Evolutionary conservation across 1,284 basidiomycete genomes (phyloP), one percentile per base, ranked within the genome.

Genomic region (Microbotryomycetes sp.): DNA sequence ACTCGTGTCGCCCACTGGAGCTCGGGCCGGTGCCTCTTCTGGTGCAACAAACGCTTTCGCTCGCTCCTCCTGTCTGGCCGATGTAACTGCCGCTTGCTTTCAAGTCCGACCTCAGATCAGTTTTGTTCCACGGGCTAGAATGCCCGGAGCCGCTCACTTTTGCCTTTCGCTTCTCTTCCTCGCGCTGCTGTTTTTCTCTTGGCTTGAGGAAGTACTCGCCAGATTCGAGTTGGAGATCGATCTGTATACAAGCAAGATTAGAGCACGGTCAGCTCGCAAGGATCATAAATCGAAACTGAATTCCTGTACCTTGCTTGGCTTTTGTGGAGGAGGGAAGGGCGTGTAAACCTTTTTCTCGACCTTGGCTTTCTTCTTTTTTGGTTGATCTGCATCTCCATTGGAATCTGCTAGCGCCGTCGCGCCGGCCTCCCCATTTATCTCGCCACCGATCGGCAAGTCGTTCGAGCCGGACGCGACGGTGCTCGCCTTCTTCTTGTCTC

Each of bases 141-240:
- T 5, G 30, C 7, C 9, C 7, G 24, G 4, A 18, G 23, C 1
- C 24, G 45, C 60, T 26, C 24, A 69, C 54, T 62, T 68, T 68
- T 3, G 59, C 57, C 24, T 58, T 60, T n/a, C 66, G 54, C 41
- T 47, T 45, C 23, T 61, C 64, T 30, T 68, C 66, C 54, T 63
- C 64, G 7, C 59, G 59, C 47, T 63, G 61, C 27, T 84, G 83
- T 78, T 87, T 91, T 75, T 91, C 86, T 61, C 82, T 81, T 7
- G 88, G 79, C 75, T 94, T 94, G 78, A 97, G 85, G 81, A 97
- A 98, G 76, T 97, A 97, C 75, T 97, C 94, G 78, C 94, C 94
- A 4, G 87, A 89, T 74, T 97, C 93, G 69, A 98, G 81, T 80
- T 97, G 88, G 58, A 93, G 75, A 76, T 99, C 94, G 73, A 97